A percentile compares a stretch with the other conserved stretches of the same genome.
phyloP scores from a whole-genome alignment of 768 basidiomycete genomes.

The Mycena metata region DNA sequence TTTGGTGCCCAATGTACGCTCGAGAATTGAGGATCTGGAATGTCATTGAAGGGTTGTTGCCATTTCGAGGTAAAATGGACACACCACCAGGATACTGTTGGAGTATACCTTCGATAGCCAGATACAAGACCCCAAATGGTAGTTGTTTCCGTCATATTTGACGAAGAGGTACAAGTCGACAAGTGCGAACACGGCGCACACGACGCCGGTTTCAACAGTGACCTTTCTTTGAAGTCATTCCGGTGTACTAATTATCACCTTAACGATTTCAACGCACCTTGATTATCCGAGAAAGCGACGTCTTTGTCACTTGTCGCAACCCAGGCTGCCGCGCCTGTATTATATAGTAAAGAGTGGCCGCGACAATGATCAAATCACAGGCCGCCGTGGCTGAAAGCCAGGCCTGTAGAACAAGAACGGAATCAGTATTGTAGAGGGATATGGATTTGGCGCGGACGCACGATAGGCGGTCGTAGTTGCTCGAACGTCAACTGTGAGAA shows the following conservation, averaged over 20 bases:
- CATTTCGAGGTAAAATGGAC: neutral
- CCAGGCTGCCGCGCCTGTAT: neutral
- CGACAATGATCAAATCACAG: constrained; percentile 13
- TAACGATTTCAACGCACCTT: too few relatives aligned
- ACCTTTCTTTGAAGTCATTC: too few relatives aligned
- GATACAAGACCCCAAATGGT: constrained; percentile 10
- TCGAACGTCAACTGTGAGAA: neutral
- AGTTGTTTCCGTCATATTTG: constrained; percentile 7
- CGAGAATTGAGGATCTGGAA: constrained; percentile 17
- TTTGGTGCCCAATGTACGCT: constrained; percentile 4
- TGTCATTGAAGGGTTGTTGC: too few relatives aligned
- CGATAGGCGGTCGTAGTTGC: constrained; percentile 15
- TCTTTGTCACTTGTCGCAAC: neutral
- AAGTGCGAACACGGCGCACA: constrained; percentile 9
- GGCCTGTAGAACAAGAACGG: neutral
- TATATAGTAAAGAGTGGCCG: neutral
- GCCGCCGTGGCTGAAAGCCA: constrained; percentile 9
- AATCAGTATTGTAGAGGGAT: too few relatives aligned
- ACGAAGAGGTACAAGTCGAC: neutral
- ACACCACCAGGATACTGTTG: constrained; percentile 29
- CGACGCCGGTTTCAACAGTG: constrained; percentile 17
- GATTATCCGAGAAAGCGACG: neutral
- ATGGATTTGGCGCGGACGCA: constrained; percentile 8
- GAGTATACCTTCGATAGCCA: constrained; percentile 25
- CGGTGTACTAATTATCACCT: too few relatives aligned